Evolutionary conservation across 75 land plant genomes (phyloP).

Genomic region (Pinus taeda): DNA sequence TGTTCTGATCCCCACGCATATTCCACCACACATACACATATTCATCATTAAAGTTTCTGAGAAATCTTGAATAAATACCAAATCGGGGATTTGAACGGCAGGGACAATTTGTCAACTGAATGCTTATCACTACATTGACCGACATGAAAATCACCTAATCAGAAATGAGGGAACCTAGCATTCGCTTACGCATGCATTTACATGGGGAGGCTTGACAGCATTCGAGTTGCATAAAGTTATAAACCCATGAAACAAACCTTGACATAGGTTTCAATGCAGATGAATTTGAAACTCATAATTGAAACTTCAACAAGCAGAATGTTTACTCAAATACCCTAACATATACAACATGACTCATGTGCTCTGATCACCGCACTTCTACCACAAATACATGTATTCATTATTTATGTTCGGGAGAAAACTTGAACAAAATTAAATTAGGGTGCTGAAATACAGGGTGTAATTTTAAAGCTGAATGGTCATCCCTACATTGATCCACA

Average conservation of each 20-base stretch:
- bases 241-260: not conserved
- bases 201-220: no score
- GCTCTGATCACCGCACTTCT: not conserved
- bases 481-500: not conserved
- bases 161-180: not conserved
- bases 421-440: not conserved
- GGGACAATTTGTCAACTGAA: not conserved
- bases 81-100: not conserved
- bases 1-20: not conserved
- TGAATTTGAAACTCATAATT: not conserved
- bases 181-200: not conserved
- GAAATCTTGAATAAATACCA: not conserved
- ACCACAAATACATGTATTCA: not conserved
- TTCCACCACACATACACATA: not conserved
- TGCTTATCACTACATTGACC: not conserved
- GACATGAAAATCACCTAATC: not conserved
- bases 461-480: not conserved
- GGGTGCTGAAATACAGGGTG: not conserved
- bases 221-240: no score
- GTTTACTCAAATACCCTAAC: no score
- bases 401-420: not conserved
- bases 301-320: not conserved
- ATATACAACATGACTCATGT: not conserved
- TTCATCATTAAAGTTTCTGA: not conserved
- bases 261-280: not conserved